Percentiles rank a stretch among this genome's conserved stretches.
phyloP scores from a whole-genome alignment of 768 basidiomycete genomes.

The Pleurotus tuoliensis region DNA sequence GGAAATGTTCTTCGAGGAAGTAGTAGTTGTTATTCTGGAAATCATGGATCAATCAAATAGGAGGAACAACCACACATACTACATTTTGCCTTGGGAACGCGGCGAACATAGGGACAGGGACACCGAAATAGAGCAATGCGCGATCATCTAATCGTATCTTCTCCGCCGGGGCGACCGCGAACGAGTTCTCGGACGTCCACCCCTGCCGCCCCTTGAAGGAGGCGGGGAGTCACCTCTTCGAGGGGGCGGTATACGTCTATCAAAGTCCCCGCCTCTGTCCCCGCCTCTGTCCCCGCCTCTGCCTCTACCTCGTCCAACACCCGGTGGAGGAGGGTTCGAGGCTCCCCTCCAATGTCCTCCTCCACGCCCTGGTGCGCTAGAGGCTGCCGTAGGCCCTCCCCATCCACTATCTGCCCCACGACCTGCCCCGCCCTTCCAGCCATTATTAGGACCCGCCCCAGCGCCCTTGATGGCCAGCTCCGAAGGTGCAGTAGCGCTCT shows the following conservation, averaged over 20 bases:
- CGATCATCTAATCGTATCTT: conserved; percentile 25
- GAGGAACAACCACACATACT: background rate
- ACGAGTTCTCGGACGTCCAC: conserved; percentile 31
- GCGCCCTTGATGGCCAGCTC: conserved; percentile 55
- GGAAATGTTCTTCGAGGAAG: conserved; percentile 73
- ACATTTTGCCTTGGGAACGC: background rate
- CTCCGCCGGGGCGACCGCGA: conserved; percentile 37
- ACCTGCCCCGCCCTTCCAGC: conserved; percentile 29
- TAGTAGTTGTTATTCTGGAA: conserved; percentile 31
- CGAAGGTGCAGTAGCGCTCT: conserved; percentile 48
- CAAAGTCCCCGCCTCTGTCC: conserved; percentile 26
- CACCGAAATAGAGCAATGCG: background rate
- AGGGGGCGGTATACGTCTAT: conserved; percentile 49
- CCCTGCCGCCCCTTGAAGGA: conserved; percentile 37
- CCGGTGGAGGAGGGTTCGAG: conserved; percentile 45
- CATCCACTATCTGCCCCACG: conserved; percentile 44
- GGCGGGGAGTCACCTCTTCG: conserved; percentile 45
- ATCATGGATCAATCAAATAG: background rate
- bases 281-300: conserved; percentile 21
- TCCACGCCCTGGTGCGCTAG: conserved; percentile 39
- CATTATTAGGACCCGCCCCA: conserved; percentile 25
- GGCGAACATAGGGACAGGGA: background rate
- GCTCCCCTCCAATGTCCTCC: conserved; percentile 77
- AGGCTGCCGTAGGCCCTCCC: conserved; percentile 33
- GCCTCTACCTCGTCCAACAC: conserved; percentile 36